Base-by-base conservation (phyloP, 179 eudicot genomes). In the Spergularia azorica region DNA sequence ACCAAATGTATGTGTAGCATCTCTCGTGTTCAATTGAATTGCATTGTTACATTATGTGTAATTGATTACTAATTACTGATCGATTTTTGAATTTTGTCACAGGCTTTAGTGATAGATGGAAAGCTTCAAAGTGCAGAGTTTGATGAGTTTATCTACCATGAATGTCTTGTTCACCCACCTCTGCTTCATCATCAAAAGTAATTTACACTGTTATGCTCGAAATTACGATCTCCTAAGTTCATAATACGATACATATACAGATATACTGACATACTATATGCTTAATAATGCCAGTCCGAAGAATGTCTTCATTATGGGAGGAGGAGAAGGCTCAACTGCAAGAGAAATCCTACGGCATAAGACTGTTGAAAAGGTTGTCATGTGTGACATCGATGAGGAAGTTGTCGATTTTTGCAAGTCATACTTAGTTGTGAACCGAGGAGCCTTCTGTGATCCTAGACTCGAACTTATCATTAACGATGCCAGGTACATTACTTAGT, bases 311-410 rank as follows among this genome's bases (percentile, higher is more conserved):
- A 90, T 93, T 12, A 93, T 93, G 98, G 98, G 98, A 63, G 98
- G 98, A 81, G 98, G 98, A 80, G 98, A 93, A 89, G 98, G 98
- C 54, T 93, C 98, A 12, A 93, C 98, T 65, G 97, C 95, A 60
- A 88, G 97, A 79, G 97, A 93, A 83, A 81, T 91, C 62, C 89
- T 93, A 16, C 86, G 96, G 75, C 96, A 93, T 83, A 85, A 79
- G 69, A 82, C 89, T 17, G 88, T 91, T 38, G 87, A 88, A 48
- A 93, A 90, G 80, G 91, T 93, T 69, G 79, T 91, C 77, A 93
- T 93, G 97, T 93, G 97, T 84, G 97, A 93, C 84, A 91, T 93
- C 82, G 96, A 93, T 83, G 89, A 91, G 91, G 97, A 93, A 73
- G 98, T 93, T 70, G 98, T 93, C 66, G 87, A 93, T 13, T 93